phyloP scores from a whole-genome alignment of 2,329 filamentous ascomycete species.

The Onygena corvina region DNA sequence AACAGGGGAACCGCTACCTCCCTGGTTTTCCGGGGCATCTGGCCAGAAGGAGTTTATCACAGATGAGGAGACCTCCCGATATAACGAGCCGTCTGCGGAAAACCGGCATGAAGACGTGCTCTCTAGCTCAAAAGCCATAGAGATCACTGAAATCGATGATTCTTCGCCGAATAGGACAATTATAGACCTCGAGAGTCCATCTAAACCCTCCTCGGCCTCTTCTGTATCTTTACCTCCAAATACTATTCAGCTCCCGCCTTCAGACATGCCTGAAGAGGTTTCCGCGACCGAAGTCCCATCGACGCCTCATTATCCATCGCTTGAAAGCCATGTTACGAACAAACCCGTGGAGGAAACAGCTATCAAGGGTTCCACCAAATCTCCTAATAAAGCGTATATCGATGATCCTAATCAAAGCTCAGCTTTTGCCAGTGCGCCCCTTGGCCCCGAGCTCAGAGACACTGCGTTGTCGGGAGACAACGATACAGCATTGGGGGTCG shows the following conservation, averaged over 20 bases:
- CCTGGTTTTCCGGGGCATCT: constrained; percentile 35
- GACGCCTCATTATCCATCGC: neutral
- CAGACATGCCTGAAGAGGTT: neutral
- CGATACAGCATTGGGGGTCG: too few relatives aligned
- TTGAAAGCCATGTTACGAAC: neutral
- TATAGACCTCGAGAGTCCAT: neutral
- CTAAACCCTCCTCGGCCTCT: neutral
- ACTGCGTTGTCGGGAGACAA: neutral
- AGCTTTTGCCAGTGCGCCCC: neutral
- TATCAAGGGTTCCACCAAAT: neutral
- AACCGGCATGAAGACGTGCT: constrained; percentile 17
- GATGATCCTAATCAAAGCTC: constrained; percentile 9
- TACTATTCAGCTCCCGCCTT: neutral
- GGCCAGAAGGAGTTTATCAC: constrained; percentile 25
- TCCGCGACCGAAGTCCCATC: neutral
- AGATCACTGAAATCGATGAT: constrained; percentile 11
- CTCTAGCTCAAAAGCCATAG: constrained; percentile 6
- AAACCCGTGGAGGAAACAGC: neutral
- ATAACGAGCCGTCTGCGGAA: constrained; percentile 7
- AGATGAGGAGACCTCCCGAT: constrained; percentile 21
- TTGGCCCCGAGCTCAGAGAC: neutral
- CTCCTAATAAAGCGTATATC: too few relatives aligned
- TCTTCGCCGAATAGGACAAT: neutral
- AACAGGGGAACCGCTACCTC: constrained; percentile 29
- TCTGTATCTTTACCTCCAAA: neutral